A percentile compares a stretch with the other conserved stretches of the same genome.
phyloP scores from a whole-genome alignment of 768 basidiomycete species.

The Mycena alexandri region DNA sequence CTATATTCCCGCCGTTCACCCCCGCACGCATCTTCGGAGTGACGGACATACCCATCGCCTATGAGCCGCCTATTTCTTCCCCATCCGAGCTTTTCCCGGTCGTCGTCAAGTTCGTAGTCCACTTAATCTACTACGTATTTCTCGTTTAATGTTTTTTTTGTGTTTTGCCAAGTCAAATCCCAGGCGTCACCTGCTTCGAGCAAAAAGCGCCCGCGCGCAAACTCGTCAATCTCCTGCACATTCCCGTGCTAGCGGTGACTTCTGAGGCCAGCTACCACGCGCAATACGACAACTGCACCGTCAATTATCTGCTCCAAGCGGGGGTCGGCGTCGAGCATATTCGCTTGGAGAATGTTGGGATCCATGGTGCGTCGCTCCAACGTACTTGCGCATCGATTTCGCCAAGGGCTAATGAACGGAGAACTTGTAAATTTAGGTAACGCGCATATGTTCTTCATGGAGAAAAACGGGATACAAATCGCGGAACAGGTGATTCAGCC shows the following conservation, averaged over 20 bases:
- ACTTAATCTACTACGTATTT: too few relatives aligned
- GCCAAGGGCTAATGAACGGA: background rate
- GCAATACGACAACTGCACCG: slow-evolving; percentile 51
- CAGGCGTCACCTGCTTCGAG: slow-evolving; percentile 44
- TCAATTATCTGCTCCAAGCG: slow-evolving; percentile 48
- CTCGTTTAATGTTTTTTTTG: background rate
- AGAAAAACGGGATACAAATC: slow-evolving; percentile 51
- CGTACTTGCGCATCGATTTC: too few relatives aligned
- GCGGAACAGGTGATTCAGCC: slow-evolving; percentile 47
- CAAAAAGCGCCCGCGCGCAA: slow-evolving; percentile 48
- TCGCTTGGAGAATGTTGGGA: slow-evolving; percentile 46
- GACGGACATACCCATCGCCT: slow-evolving; percentile 52
- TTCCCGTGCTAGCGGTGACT: slow-evolving; percentile 54
- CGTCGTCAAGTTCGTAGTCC: slow-evolving; percentile 31
- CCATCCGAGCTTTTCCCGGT: slow-evolving; percentile 46
- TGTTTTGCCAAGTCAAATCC: slow-evolving; percentile 36
- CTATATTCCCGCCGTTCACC: slow-evolving; percentile 44
- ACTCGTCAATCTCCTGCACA: slow-evolving; percentile 46
- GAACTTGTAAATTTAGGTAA: too few relatives aligned
- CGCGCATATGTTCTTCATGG: slow-evolving; percentile 58
- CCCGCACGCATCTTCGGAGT: slow-evolving; percentile 49
- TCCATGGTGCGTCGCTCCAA: slow-evolving; percentile 34
- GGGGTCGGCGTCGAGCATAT: slow-evolving; percentile 52
- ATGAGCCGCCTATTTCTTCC: slow-evolving; percentile 47
- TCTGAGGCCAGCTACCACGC: slow-evolving; percentile 54